These are phyloP conservation scores for Diaporthe vaccinii DNA, from an alignment of 2,329 filamentous ascomycete genomes.

Conservation along the genomic window DNA sequence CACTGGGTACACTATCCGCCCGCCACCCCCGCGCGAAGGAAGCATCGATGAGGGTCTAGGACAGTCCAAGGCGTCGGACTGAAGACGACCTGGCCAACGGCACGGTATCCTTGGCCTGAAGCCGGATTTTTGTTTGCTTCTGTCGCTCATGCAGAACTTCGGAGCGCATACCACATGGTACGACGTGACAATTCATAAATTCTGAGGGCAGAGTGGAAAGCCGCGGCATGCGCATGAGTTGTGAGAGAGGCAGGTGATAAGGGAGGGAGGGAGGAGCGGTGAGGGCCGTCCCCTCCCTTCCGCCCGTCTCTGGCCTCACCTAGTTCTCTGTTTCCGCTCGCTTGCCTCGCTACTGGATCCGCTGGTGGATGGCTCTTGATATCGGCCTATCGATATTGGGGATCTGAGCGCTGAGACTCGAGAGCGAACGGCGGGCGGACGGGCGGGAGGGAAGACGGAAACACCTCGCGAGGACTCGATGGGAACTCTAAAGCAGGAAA, in stretches of 20 bases:
- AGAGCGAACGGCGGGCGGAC: not conserved
- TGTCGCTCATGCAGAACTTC: slow-evolving; percentile 23
- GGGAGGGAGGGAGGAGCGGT: slow-evolving; percentile 30
- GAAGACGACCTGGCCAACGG: not conserved
- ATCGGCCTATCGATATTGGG: not conserved
- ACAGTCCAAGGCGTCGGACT: slow-evolving; percentile 5
- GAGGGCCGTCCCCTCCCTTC: slow-evolving; percentile 37
- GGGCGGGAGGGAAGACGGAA: slow-evolving; percentile 11
- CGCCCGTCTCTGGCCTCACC: not conserved
- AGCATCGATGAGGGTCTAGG: slow-evolving; percentile 7
- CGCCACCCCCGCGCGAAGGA: not conserved
- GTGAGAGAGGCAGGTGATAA: not conserved
- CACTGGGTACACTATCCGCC: slow-evolving; percentile 1
- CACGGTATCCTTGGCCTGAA: not conserved
- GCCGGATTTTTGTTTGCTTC: slow-evolving; percentile 30
- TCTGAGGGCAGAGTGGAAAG: not conserved
- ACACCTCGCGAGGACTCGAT: slow-evolving; percentile 24
- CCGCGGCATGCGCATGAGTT: slow-evolving; percentile 30
- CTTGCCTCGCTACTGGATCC: not conserved
- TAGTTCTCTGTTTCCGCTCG: not conserved
- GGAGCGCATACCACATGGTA: slow-evolving; percentile 28
- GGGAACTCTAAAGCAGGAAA: slow-evolving; percentile 3
- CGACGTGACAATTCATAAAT: slow-evolving; percentile 39
- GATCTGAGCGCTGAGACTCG: slow-evolving; percentile 18
- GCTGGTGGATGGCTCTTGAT: not conserved